Percentiles rank a stretch among this genome's conserved stretches.
Evolutionary conservation across 2,329 filamentous ascomycete genomes (phyloP).

Genomic region (Neospermospora avenae): DNA sequence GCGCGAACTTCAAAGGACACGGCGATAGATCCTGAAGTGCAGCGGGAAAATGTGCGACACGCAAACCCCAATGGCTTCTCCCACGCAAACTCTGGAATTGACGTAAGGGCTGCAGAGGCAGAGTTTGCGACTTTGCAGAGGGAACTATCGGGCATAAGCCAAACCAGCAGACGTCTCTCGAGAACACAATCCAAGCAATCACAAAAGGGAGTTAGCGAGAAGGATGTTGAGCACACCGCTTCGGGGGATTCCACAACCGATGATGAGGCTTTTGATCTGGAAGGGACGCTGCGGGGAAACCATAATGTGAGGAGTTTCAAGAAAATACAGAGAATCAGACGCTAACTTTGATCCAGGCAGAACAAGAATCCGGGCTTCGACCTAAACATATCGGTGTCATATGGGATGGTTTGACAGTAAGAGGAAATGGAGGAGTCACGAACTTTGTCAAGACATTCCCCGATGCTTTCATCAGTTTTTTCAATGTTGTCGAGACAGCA

Average conservation of each 20-base stretch:
- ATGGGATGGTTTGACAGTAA: slow-evolving; percentile 75
- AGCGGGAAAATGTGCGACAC: slow-evolving; percentile 30
- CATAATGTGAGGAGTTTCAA: slow-evolving; percentile 41
- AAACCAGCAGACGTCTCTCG: slow-evolving; percentile 50
- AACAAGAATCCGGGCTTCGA: slow-evolving; percentile 74
- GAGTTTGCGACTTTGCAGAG: slow-evolving; percentile 68
- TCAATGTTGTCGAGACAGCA: slow-evolving; percentile 68
- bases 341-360: slow-evolving; percentile 44
- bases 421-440: slow-evolving; percentile 68
- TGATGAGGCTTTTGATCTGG: slow-evolving; percentile 67
- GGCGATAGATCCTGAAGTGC: slow-evolving; percentile 42
- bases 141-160: slow-evolving; percentile 56
- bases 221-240: slow-evolving; percentile 58
- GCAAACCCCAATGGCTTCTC: slow-evolving; percentile 48
- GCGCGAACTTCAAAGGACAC: slow-evolving; percentile 20
- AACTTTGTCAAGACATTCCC: slow-evolving; percentile 74
- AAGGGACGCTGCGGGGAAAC: slow-evolving; percentile 68
- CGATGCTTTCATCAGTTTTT: slow-evolving; percentile 66
- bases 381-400: slow-evolving; percentile 76
- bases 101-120: slow-evolving; percentile 61
- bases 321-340: not conserved
- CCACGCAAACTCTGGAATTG: slow-evolving; percentile 44
- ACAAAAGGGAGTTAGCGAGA: slow-evolving; percentile 31
- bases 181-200: slow-evolving; percentile 39
- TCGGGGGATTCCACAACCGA: slow-evolving; percentile 40